A percentile compares a stretch with the other conserved stretches of the same genome.
Evolutionary conservation across 2,329 filamentous ascomycete genomes (phyloP).

Genomic region (Fusarium coffeatum): DNA sequence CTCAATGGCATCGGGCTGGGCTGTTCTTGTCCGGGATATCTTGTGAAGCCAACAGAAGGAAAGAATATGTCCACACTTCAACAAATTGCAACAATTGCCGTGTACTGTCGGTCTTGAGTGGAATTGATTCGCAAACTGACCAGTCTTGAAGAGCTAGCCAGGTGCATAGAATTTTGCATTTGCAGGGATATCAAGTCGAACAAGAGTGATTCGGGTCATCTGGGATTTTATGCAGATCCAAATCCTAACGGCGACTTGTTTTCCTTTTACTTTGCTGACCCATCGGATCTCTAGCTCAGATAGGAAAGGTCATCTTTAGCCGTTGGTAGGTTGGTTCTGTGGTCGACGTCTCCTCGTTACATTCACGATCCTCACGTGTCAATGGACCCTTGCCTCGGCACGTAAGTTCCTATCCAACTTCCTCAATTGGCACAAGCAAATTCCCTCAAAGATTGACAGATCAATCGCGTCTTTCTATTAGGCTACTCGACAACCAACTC

Average conservation of each 20-base stretch:
- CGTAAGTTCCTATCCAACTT: slow-evolving; percentile 14
- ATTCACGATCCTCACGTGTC: slow-evolving; percentile 21
- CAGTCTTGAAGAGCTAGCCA: background rate
- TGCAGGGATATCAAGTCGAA: background rate
- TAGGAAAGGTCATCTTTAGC: slow-evolving; percentile 2
- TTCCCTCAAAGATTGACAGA: slow-evolving; percentile 19
- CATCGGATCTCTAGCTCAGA: background rate
- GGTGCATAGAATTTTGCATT: background rate
- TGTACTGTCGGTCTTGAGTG: background rate
- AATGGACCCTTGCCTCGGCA: slow-evolving; percentile 24
- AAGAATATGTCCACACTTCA: background rate
- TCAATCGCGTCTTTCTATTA: slow-evolving; percentile 18
- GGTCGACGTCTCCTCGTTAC: slow-evolving; percentile 21
- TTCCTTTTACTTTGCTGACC: background rate
- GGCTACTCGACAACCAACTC: slow-evolving; percentile 17
- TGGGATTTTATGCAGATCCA: background rate
- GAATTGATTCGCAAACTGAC: background rate
- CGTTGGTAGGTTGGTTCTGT: background rate
- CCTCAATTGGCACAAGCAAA: slow-evolving; percentile 24
- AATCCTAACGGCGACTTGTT: background rate
- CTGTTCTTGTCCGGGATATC: too few relatives aligned
- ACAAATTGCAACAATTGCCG: background rate
- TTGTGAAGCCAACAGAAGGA: background rate
- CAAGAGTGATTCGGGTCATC: background rate
- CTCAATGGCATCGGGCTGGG: background rate